These are phyloP conservation scores for Manihot esculenta DNA, from an alignment of 441 rosid species.

Conservation along the genomic window DNA sequence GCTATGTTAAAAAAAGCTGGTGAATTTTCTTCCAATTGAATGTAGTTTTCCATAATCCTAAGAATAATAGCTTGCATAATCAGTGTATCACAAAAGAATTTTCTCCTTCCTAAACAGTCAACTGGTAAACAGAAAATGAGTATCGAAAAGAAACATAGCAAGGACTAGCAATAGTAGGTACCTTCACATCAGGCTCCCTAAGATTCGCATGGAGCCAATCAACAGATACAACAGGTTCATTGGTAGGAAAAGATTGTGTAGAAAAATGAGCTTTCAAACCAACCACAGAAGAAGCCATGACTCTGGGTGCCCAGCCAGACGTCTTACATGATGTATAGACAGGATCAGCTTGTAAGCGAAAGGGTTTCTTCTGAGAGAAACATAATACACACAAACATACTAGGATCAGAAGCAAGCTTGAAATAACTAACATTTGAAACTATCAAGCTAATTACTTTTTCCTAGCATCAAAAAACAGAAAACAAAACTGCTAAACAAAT, in stretches of 20 bases:
- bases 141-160: not conserved
- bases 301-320: conserved; percentile 31
- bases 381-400: conserved; percentile 10
- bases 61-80: not conserved
- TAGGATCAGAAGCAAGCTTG: not conserved
- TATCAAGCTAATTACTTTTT: conserved; percentile 3
- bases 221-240: conserved; percentile 77
- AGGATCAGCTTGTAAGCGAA: conserved; percentile 30
- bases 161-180: conserved; percentile 20
- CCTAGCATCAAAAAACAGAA: not conserved
- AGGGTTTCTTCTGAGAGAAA: conserved; percentile 45
- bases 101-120: not conserved
- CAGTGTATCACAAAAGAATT: not conserved
- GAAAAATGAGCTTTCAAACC: conserved; percentile 41
- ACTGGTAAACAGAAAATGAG: not conserved
- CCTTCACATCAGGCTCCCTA: conserved; percentile 70
- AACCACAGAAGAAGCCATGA: conserved; percentile 53
- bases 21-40: not conserved
- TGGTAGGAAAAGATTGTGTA: conserved; percentile 43
- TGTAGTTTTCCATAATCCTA: not conserved
- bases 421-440: conserved; percentile 1
- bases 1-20: not conserved
- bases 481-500: not conserved
- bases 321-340: conserved; percentile 26
- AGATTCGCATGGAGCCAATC: conserved; percentile 94